A percentile compares a stretch with the other conserved stretches of the same genome.
Evolutionary conservation across 345 rosid species (phyloP).

Genomic region (Salix brachista): DNA sequence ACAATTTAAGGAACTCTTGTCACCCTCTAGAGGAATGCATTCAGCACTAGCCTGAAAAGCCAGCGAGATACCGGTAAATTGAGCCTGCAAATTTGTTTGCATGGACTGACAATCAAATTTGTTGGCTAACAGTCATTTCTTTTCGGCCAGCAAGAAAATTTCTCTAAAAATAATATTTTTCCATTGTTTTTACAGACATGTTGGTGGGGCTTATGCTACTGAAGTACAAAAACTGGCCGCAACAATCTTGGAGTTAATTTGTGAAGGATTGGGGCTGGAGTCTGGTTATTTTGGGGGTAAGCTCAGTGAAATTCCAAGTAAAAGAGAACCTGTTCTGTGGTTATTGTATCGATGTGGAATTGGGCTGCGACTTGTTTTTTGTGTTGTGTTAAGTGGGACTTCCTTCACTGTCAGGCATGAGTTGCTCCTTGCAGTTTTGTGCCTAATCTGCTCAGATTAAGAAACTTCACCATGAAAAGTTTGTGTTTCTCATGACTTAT

Average conservation of each 20-base stretch:
- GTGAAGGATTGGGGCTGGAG: constrained; percentile 19
- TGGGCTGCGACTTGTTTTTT: neutral
- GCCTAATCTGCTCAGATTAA: neutral
- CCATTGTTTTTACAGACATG: too few relatives aligned
- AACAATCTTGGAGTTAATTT: constrained; percentile 19
- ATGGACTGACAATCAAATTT: too few relatives aligned
- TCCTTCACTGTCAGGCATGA: neutral
- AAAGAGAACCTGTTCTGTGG: neutral
- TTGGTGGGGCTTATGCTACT: too few relatives aligned
- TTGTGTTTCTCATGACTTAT: neutral
- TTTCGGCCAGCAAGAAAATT: too few relatives aligned
- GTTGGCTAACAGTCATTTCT: too few relatives aligned
- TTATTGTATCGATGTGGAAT: neutral
- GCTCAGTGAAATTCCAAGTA: neutral
- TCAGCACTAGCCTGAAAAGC: too few relatives aligned
- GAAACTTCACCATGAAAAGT: neutral
- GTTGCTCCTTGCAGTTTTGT: neutral
- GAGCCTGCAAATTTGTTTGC: too few relatives aligned
- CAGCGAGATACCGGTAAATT: too few relatives aligned
- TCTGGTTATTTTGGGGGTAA: neutral
- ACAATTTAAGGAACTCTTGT: too few relatives aligned
- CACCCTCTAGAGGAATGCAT: too few relatives aligned
- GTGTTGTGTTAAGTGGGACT: neutral
- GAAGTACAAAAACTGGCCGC: neutral
- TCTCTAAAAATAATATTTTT: too few relatives aligned